Percentiles rank a stretch among this genome's conserved stretches.
Conservation (phyloP, 139 green algal species). For the Coelastrella sp. region DNA sequence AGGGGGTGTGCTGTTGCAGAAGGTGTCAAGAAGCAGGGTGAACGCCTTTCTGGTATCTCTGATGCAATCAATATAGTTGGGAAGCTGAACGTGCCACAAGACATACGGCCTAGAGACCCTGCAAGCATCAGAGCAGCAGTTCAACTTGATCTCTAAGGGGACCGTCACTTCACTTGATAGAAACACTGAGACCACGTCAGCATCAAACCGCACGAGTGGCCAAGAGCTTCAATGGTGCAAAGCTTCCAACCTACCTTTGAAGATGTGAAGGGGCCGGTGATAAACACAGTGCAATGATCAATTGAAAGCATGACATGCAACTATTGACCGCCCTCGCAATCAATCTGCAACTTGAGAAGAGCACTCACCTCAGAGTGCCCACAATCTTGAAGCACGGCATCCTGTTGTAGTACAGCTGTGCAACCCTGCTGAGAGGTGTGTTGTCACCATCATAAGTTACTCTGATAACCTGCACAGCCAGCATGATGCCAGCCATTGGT, state of each 20-base stretch:
- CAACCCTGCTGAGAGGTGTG: not conserved
- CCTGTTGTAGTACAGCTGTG: not conserved
- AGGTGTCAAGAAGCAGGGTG: not conserved
- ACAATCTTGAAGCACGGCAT: not conserved
- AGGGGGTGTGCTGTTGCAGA: not conserved
- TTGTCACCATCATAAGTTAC: constrained; percentile 17
- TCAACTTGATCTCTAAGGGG: not conserved
- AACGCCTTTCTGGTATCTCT: not conserved
- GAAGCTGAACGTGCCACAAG: not conserved
- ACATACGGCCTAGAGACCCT: not conserved
- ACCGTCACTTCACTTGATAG: not conserved
- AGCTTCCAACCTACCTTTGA: not conserved
- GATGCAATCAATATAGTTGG: not conserved
- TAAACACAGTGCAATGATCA: not conserved
- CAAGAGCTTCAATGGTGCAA: not conserved
- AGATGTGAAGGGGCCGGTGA: not conserved
- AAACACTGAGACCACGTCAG: not conserved
- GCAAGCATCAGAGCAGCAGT: not conserved
- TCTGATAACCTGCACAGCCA: not conserved
- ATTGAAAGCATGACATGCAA: not conserved
- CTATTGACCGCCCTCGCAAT: not conserved
- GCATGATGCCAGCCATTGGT: not conserved
- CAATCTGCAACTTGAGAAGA: not conserved
- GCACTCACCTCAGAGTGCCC: not conserved
- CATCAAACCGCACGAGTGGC: not conserved